A percentile compares a stretch with the other conserved stretches of the same genome.
Evolutionary conservation across 352 stramenopile species (phyloP).

Genomic region (Pythium pyrilobum): DNA sequence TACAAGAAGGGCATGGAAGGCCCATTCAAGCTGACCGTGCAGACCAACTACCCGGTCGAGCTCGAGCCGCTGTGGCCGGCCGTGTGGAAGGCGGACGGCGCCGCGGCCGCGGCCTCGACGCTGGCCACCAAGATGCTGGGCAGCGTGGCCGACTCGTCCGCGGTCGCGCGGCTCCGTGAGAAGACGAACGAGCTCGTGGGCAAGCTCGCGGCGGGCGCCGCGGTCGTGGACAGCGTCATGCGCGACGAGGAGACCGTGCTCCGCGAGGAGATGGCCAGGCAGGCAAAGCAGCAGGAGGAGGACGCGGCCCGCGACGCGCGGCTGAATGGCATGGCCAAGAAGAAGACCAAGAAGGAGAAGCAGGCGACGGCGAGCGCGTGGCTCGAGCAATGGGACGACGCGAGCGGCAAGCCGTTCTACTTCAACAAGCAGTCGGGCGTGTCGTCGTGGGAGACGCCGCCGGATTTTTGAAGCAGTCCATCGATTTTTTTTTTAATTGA

Average conservation of each 20-base stretch:
- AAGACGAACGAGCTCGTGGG: constrained; percentile 68
- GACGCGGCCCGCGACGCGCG: constrained; percentile 1
- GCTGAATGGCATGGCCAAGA: constrained; percentile 17
- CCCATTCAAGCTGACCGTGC: constrained; percentile 78
- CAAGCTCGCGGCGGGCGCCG: constrained; percentile 59
- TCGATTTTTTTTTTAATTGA: too few relatives aligned
- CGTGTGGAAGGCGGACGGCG: constrained; percentile 56
- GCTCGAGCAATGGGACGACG: constrained; percentile 81
- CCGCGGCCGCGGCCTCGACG: constrained; percentile 6
- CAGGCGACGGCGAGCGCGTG: constrained; percentile 24
- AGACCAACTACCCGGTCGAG: constrained; percentile 82
- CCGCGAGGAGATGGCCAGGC: constrained; percentile 46
- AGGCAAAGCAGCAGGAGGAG: constrained; percentile 33
- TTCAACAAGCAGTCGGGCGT: constrained; percentile 82
- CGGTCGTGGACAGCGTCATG: constrained; percentile 63
- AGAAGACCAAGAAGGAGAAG: constrained; percentile 16
- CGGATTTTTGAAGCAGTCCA: constrained; percentile 40
- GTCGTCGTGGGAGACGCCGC: constrained; percentile 77
- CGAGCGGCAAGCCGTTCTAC: constrained; percentile 77
- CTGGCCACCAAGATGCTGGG: constrained; percentile 59
- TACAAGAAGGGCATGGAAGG: constrained; percentile 90
- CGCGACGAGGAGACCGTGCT: constrained; percentile 58
- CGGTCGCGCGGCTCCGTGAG: constrained; percentile 47
- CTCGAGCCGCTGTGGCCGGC: constrained; percentile 79
- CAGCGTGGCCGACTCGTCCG: constrained; percentile 49